These are phyloP conservation scores for Clarireedia sp. DNA, from an alignment of 2,329 filamentous ascomycete genomes.

Conservation along the genomic window DNA sequence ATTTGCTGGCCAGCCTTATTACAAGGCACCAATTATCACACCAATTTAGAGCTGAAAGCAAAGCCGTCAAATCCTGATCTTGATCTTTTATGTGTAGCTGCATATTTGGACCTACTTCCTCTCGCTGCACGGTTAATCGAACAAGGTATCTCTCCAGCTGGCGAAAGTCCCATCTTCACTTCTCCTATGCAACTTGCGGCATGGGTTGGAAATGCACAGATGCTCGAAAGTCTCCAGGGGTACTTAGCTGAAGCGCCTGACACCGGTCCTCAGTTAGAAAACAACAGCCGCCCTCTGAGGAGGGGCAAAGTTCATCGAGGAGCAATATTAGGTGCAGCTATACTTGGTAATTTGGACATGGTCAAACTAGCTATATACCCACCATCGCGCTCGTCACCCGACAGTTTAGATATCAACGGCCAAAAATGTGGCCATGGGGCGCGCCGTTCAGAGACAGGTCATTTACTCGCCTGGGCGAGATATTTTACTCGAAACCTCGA, in stretches of 20 bases:
- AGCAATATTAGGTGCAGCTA: not conserved
- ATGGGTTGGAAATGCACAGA: not conserved
- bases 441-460: not conserved
- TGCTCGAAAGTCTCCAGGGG: not conserved
- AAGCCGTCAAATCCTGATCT: not conserved
- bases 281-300: too few relatives aligned
- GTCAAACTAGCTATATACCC: not conserved
- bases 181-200: not conserved
- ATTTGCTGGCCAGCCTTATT: constrained; percentile 14
- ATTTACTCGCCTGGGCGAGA: not conserved
- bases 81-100: not conserved
- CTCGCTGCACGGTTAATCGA: not conserved
- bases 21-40: not conserved
- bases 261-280: too few relatives aligned
- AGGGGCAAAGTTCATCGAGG: not conserved
- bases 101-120: not conserved
- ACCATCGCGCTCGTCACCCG: not conserved
- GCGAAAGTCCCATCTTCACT: not conserved
- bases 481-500: not conserved
- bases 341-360: not conserved
- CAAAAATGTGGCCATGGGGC: not conserved
- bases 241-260: not conserved
- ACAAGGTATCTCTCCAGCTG: not conserved
- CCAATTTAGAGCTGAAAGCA: not conserved
- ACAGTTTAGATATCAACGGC: not conserved